A percentile compares a stretch with the other conserved stretches of the same genome.
Conservation (phyloP, 345 rosid genomes). For the Sisymbrium altissimum region DNA sequence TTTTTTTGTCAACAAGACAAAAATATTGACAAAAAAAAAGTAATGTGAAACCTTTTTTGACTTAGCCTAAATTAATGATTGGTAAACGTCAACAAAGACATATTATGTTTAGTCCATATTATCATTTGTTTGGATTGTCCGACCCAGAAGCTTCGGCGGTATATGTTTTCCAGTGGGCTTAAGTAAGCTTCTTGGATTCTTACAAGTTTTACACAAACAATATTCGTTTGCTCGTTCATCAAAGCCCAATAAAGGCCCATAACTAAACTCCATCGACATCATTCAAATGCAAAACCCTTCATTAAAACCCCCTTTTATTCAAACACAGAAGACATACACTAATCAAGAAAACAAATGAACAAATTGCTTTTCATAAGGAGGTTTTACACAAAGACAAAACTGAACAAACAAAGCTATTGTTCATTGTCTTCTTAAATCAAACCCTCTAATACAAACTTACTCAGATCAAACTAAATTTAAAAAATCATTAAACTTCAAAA, state of each 20-base stretch:
- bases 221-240: not conserved
- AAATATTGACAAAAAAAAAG: no score
- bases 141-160: no score
- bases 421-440: conserved; percentile 9
- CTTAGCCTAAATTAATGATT: no score
- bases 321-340: not conserved
- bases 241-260: not conserved
- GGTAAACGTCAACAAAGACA: no score
- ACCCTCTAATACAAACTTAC: conserved; percentile 17
- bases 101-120: no score
- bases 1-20: no score
- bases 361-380: conserved; percentile 7
- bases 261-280: not conserved
- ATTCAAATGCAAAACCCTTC: not conserved
- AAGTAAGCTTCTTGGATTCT: no score
- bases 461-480: not conserved
- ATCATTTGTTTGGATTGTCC: no score
- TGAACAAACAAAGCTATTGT: conserved; percentile 30
- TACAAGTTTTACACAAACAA: no score
- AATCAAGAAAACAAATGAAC: conserved; percentile 2
- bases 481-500: not conserved
- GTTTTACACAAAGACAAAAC: not conserved
- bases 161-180: no score
- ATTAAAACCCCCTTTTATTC: not conserved
- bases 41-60: no score